These are phyloP conservation scores for Jatropha curcas DNA, from an alignment of 345 rosid species.

Conservation along the genomic window DNA sequence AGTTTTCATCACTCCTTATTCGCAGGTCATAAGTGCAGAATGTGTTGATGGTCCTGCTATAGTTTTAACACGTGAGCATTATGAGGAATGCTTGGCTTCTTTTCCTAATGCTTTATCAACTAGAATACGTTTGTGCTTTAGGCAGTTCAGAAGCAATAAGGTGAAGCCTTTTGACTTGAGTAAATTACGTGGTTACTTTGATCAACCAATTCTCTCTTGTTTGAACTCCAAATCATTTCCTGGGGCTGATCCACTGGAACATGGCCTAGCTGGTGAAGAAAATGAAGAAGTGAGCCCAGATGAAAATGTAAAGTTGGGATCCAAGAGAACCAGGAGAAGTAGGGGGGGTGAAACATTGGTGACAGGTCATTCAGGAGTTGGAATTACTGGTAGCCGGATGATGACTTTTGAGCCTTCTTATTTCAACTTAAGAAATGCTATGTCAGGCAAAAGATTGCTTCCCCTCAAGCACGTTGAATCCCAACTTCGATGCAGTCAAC, in stretches of 20 bases:
- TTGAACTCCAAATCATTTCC: constrained; percentile 49
- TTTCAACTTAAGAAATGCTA: constrained; percentile 50
- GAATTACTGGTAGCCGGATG: constrained; percentile 29
- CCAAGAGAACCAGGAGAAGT: constrained; percentile 61
- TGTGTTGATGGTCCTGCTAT: constrained; percentile 92
- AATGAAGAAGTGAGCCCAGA: constrained; percentile 54
- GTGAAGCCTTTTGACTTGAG: constrained; percentile 78
- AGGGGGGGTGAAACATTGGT: constrained; percentile 40
- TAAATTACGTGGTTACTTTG: constrained; percentile 78
- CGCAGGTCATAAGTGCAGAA: constrained; percentile 96
- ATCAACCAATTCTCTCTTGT: constrained; percentile 76
- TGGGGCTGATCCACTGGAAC: constrained; percentile 42
- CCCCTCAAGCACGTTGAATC: constrained; percentile 50
- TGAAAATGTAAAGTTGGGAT: constrained; percentile 54
- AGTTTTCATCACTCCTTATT: constrained; percentile 86
- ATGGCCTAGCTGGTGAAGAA: constrained; percentile 52
- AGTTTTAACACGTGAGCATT: constrained; percentile 79
- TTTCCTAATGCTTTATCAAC: constrained; percentile 62
- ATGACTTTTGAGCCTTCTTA: constrained; percentile 39
- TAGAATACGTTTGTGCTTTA: constrained; percentile 70
- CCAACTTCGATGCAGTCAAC: constrained; percentile 38
- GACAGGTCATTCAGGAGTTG: constrained; percentile 36
- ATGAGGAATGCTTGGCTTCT: constrained; percentile 56
- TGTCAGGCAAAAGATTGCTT: constrained; percentile 49
- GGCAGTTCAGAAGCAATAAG: constrained; percentile 80